These are phyloP conservation scores for Rubus idaeus DNA, from an alignment of 306 rosid genomes.

Conservation along the genomic window DNA sequence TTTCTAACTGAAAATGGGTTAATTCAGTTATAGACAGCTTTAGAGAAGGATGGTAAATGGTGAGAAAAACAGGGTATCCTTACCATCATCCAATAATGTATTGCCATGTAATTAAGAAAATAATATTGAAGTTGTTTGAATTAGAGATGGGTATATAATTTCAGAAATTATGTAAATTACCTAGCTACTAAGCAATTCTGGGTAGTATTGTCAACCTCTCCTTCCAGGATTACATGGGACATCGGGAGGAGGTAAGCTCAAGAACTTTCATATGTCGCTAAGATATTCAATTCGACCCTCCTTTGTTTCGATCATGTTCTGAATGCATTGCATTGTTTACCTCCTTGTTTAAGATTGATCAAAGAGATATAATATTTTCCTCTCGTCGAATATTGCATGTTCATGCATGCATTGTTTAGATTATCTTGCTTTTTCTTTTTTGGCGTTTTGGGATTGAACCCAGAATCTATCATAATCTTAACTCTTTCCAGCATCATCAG, in stretches of 20 bases:
- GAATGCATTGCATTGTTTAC: neutral
- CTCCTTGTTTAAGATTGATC: neutral
- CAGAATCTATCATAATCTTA: too few relatives aligned
- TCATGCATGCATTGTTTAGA: neutral
- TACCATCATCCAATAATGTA: conserved; percentile 6
- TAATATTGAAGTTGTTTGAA: conserved; percentile 9
- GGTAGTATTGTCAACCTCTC: conserved; percentile 24
- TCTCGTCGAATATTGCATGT: neutral
- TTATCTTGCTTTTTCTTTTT: neutral
- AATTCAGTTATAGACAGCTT: conserved; percentile 13
- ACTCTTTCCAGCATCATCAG: neutral
- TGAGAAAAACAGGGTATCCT: conserved; percentile 8
- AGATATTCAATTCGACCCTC: neutral
- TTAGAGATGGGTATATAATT: conserved; percentile 8
- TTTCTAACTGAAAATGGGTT: conserved; percentile 25
- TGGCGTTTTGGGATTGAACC: neutral
- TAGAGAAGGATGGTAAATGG: conserved; percentile 6
- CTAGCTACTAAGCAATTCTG: neutral
- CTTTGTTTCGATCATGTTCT: neutral
- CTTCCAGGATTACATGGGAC: conserved; percentile 39
- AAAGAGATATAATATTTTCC: neutral
- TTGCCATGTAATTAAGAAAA: conserved; percentile 19
- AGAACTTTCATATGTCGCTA: neutral
- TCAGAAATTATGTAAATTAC: conserved; percentile 12
- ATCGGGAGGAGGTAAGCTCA: conserved; percentile 29